Conservation (phyloP, 225 moss, liverwort and hornwort species). For the Climacium dendroides region DNA sequence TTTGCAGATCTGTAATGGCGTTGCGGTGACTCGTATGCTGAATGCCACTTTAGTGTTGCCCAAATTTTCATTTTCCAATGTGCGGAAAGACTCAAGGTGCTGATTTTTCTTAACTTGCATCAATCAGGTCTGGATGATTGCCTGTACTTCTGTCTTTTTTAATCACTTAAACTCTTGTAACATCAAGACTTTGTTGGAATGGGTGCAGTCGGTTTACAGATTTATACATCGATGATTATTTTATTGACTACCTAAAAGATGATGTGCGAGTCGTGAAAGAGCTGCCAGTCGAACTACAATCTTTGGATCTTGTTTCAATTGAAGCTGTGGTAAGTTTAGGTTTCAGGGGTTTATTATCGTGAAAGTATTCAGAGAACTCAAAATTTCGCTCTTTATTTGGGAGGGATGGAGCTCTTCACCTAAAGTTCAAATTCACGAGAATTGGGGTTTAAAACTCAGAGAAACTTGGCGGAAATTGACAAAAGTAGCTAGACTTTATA, state of each 20-base stretch:
- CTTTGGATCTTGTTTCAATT: conserved; percentile 46
- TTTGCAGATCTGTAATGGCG: conserved; percentile 69
- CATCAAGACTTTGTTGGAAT: background rate
- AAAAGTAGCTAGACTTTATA: too few species aligned
- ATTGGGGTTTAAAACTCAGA: background rate
- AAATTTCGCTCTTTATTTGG: background rate
- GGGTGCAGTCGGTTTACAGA: conserved; percentile 68
- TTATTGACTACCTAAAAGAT: conserved; percentile 52
- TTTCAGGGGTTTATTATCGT: background rate
- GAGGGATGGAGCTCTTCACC: background rate
- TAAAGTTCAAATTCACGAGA: background rate
- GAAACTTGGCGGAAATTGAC: background rate
- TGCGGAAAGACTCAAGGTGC: conserved; percentile 61
- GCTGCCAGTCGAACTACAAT: conserved; percentile 53
- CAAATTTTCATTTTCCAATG: conserved; percentile 39
- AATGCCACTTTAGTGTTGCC: conserved; percentile 80
- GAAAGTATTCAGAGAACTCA: background rate
- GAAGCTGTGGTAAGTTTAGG: conserved; percentile 53
- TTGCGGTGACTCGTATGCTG: conserved; percentile 68
- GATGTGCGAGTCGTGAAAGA: conserved; percentile 64
- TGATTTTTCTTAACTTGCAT: background rate
- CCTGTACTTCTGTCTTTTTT: background rate
- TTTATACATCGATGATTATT: conserved; percentile 49
- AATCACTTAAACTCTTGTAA: background rate
- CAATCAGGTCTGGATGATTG: background rate